Evolutionary conservation across 2,329 filamentous ascomycete species (phyloP), one percentile per base, ranked within the genome.

Genomic region (Sarocladium oryzae): DNA sequence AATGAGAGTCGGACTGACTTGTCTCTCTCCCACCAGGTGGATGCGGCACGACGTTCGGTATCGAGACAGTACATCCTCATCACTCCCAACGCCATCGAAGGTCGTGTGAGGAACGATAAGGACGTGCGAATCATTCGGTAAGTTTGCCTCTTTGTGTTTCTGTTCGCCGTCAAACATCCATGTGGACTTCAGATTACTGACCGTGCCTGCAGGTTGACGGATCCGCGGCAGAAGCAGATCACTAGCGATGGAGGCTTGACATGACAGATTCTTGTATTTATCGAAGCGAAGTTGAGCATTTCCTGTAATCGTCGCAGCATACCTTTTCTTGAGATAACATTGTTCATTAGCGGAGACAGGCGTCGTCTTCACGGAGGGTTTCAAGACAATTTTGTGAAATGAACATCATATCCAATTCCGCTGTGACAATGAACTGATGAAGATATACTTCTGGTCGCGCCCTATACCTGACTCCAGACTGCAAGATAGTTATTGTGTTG

Each of bases 61-160:
- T 89, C 90, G 23, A 81, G 89, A 55, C 93, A 99, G 65, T 99
- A 95, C 62, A 91, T 99, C 56, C 80, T 99, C 51, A 99, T 99
- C 64, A 96, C 92, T 2, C 93, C 93, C 24, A 95, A 96, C 59
- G 86, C 86, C 43, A 89, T 95, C 63, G 72, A 82, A 66, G 74
- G 77, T 58, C 67, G 78, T 60, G 76, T 74, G 23, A 70, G 73
- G 43, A 64, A 81, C 32, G 79, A 81, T 55, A 76, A 75, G 52
- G 89, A 95, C 61, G 88, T 95, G 54, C 88, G 84, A 62, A 84
- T 93, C 55, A 87, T 88, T 66, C 83, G 85, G 82, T 84, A 69
- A 57, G 74, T 54, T n/a, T 15, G 21, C 13, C 13, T 23, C 9
- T 23, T 11, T 26, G 24, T 9, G 20, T n/a, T 24, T 50, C 13